phyloP scores from a whole-genome alignment of 1,139 yeast genomes.

The Eremothecium coryli region DNA sequence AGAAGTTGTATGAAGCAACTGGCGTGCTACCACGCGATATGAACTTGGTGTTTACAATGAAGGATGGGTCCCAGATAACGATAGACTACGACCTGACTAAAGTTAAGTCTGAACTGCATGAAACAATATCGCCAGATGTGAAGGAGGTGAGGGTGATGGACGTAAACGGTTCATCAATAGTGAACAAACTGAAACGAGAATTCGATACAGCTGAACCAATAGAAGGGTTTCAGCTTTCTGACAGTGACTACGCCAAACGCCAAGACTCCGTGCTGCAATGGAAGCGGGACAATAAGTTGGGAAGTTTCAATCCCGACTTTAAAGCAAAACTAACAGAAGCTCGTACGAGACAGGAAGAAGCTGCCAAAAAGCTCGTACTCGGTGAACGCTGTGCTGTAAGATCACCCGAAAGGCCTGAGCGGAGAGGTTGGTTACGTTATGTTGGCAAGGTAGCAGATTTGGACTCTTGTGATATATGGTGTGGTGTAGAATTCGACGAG shows the following conservation, averaged over 20 bases:
- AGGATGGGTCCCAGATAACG: conserved; percentile 5
- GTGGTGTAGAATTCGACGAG: conserved; percentile 67
- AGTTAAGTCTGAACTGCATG: neutral
- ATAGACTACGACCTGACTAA: neutral
- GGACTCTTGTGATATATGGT: conserved; percentile 47
- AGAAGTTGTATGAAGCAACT: conserved; percentile 59
- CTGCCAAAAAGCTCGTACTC: conserved; percentile 24
- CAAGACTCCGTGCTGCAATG: conserved; percentile 61
- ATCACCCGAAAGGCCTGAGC: conserved; percentile 23
- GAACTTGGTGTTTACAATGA: conserved; percentile 13
- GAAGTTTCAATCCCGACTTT: conserved; percentile 58
- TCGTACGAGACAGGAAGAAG: conserved; percentile 23
- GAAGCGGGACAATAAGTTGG: conserved; percentile 60
- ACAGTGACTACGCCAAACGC: conserved; percentile 57
- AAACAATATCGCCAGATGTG: neutral
- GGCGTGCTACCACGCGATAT: conserved; percentile 51
- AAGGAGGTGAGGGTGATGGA: conserved; percentile 35
- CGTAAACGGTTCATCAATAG: conserved; percentile 42
- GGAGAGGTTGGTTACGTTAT: conserved; percentile 60
- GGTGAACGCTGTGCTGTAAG: conserved; percentile 31
- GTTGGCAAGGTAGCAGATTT: conserved; percentile 59
- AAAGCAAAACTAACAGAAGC: conserved; percentile 28
- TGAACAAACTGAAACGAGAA: conserved; percentile 35
- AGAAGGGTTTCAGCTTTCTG: conserved; percentile 46
- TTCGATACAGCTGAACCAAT: conserved; percentile 23